Base-by-base conservation (phyloP, 768 basidiomycete species). In the Xerocomellus amylosporus region DNA sequence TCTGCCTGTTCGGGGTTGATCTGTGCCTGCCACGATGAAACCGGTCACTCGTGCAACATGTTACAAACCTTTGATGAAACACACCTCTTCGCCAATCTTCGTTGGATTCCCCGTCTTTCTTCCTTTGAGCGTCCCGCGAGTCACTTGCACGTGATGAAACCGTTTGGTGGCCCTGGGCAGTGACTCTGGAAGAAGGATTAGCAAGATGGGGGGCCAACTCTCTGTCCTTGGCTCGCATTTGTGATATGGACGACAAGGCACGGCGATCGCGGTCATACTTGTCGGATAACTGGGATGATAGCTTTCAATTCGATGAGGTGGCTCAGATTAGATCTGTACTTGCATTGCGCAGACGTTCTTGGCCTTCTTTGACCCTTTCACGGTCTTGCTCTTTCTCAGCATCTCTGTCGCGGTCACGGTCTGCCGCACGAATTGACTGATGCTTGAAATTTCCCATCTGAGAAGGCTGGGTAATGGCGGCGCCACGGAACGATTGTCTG, bases 361-460 rank as follows among this genome's bases (percentile, higher is more conserved):
- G 86, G 15, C 88, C 87, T 60, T 90, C 88, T 64, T 85, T 86
- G 60, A 89, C 86, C 59, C 84, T 74, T 64, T 89, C 78, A 8
- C 79, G 77, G 46, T 81, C 80, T 49, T 75, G 72, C 28, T 80
- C 79, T 52, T 70, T 73, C 54, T 79, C 85, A 8, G 69, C 66
- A 22, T 83, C 70, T 50, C 63, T 66, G 42, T 73, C 82, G 46
- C 78, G 74, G 53, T 73, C 82, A 46, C 85, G 80, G 68, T 89
- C 88, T 40, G 74, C 77, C 15, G 81, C 75, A 49, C 89, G 87
- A 61, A 87, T 72, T 12, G 90, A 90, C 61, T 93, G 91, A 64
- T 93, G 91, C 66, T 90, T 89, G 71, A 93, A 93, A 66, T 91
- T 92, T 45, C 91, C 91, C 91, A 93, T 93, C 73, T 93, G 90